Evolutionary conservation across 352 stramenopile genomes (phyloP).

Genomic region (Phytophthora fragariae): DNA sequence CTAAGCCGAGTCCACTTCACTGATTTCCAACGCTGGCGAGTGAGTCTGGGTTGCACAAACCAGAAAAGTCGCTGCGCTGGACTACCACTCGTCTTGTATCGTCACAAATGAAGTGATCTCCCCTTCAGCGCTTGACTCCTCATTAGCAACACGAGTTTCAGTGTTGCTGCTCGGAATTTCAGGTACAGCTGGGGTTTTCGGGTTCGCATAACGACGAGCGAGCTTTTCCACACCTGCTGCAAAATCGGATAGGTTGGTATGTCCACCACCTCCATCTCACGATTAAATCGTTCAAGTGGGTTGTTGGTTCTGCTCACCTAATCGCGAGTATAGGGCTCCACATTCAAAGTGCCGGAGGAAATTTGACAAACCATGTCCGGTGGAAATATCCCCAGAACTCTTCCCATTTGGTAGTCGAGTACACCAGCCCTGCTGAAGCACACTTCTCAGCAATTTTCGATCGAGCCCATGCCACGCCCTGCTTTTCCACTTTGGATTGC

Average conservation of each 20-base stretch:
- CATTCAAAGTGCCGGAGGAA: slow-evolving; percentile 8
- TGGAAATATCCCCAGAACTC: slow-evolving; percentile 7
- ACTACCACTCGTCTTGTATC: no score
- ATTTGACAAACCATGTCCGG: slow-evolving; percentile 5
- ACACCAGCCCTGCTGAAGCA: neutral
- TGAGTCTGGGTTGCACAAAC: no score
- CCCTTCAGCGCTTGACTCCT: no score
- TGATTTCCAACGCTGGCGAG: no score
- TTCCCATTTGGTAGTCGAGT: slow-evolving; percentile 4
- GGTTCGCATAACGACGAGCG: neutral
- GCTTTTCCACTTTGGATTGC: slow-evolving; percentile 2
- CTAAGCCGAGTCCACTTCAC: no score
- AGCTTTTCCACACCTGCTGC: slow-evolving; percentile 22
- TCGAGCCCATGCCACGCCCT: slow-evolving; percentile 4
- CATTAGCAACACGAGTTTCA: no score
- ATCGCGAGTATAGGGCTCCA: neutral
- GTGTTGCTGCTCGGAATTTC: no score
- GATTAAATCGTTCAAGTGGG: slow-evolving; percentile 34
- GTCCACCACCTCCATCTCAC: slow-evolving; percentile 12
- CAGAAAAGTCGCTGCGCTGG: no score
- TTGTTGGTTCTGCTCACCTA: slow-evolving; percentile 24
- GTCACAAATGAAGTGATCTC: no score
- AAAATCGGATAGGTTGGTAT: slow-evolving; percentile 26
- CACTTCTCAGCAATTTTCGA: neutral
- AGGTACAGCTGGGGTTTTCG: neutral